A percentile compares a stretch with the other conserved stretches of the same genome.
phyloP scores from a whole-genome alignment of 2,329 filamentous ascomycete genomes.

The Penicillium sp. region DNA sequence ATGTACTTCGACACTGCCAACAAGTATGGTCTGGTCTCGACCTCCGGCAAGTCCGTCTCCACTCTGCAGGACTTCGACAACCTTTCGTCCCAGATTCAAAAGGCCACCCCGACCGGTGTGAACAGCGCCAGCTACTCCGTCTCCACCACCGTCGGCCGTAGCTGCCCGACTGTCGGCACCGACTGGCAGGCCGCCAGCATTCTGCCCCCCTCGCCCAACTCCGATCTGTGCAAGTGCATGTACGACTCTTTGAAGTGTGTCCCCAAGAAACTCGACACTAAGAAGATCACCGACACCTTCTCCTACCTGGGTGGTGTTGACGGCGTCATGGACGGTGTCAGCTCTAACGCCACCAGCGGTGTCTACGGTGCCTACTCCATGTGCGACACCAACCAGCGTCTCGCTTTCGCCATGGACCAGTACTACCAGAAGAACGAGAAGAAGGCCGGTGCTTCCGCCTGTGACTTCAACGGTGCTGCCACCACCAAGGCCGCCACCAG shows the following conservation, averaged over 20 bases:
- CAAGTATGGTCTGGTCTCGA: slow-evolving; percentile 67
- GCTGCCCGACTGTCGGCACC: slow-evolving; percentile 65
- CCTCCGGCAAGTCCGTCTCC: slow-evolving; percentile 61
- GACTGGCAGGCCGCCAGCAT: slow-evolving; percentile 66
- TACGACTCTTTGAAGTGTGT: slow-evolving; percentile 68
- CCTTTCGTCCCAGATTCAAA: slow-evolving; percentile 67
- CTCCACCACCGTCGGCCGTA: slow-evolving; percentile 63
- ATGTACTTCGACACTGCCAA: slow-evolving; percentile 95
- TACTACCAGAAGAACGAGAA: slow-evolving; percentile 45
- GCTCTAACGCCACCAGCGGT: slow-evolving; percentile 40
- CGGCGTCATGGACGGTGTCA: slow-evolving; percentile 41
- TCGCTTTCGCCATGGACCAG: slow-evolving; percentile 48
- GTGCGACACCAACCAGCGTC: slow-evolving; percentile 45
- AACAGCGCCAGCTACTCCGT: slow-evolving; percentile 67
- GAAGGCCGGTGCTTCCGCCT: slow-evolving; percentile 36
- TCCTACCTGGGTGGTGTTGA: slow-evolving; percentile 44
- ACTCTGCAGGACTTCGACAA: slow-evolving; percentile 72
- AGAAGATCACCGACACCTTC: slow-evolving; percentile 68
- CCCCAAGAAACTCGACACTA: slow-evolving; percentile 56
- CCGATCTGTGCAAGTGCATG: slow-evolving; percentile 83
- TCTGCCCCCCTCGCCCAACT: slow-evolving; percentile 80
- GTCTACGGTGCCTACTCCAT: slow-evolving; percentile 50
- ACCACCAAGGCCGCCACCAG: slow-evolving; percentile 32
- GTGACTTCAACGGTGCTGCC: slow-evolving; percentile 47
- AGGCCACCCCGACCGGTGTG: slow-evolving; percentile 64